Conservation (phyloP, 805 yeast genomes). For the Wickerhamia fluorescens region DNA sequence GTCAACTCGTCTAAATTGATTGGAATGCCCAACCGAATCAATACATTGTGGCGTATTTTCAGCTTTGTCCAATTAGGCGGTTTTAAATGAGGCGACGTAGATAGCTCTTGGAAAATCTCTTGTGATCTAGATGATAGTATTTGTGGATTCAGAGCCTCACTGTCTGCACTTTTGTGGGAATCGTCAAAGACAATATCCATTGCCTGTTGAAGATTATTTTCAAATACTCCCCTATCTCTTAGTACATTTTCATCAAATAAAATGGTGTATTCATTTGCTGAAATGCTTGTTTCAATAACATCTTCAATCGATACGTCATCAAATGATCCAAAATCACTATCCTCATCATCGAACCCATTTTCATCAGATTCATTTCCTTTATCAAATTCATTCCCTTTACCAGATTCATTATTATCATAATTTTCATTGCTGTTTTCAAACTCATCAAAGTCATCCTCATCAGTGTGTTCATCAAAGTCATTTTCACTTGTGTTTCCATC, state of each 20-base stretch:
- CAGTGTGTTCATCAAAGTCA: too few species aligned
- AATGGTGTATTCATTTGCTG: background rate
- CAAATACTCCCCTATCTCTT: too few species aligned
- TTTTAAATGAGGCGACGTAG: constrained; percentile 40
- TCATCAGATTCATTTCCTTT: too few species aligned
- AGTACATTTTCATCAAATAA: too few species aligned
- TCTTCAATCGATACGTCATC: constrained; percentile 28
- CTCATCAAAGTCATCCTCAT: too few species aligned
- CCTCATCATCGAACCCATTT: constrained; percentile 22
- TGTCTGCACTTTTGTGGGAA: too few species aligned
- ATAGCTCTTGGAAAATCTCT: constrained; percentile 40
- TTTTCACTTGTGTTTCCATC: too few species aligned
- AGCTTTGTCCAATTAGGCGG: constrained; percentile 69
- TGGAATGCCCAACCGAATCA: constrained; percentile 65
- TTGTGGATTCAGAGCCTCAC: constrained; percentile 3
- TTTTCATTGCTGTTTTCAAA: too few species aligned
- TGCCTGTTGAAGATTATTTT: too few species aligned
- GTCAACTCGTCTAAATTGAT: constrained; percentile 54
- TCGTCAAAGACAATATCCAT: too few species aligned
- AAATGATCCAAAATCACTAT: constrained; percentile 33
- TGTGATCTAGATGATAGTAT: constrained; percentile 28
- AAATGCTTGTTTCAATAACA: constrained; percentile 4
- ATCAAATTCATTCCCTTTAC: too few species aligned
- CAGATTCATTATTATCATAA: too few species aligned
- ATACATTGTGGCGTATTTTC: constrained; percentile 54